Percentiles rank a stretch among this genome's conserved stretches.
Conservation (phyloP, 768 basidiomycete species). For the Xerocomellus amylosporus region DNA sequence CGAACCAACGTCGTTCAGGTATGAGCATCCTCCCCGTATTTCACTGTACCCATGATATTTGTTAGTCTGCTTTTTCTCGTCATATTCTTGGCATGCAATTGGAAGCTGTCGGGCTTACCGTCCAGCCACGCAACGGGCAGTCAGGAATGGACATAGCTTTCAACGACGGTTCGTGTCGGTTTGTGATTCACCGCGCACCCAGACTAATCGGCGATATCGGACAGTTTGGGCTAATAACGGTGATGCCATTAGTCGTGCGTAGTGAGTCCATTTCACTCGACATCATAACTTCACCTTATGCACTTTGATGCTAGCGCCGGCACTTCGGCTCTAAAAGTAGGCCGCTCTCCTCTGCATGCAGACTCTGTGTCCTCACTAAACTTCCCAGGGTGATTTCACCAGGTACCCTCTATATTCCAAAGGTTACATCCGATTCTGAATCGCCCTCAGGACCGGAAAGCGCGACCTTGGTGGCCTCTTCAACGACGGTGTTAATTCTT, state of each 20-base stretch:
- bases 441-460: slow-evolving; percentile 76
- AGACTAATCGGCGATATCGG: not conserved
- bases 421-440: slow-evolving; percentile 5
- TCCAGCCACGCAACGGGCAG: slow-evolving; percentile 50
- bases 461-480: slow-evolving; percentile 88
- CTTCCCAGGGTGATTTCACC: slow-evolving; percentile 76
- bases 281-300: not conserved
- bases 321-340: slow-evolving; percentile 91
- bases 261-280: slow-evolving; percentile 46
- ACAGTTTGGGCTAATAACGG: slow-evolving; percentile 98
- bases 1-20: slow-evolving; percentile 94
- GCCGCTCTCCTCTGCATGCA: slow-evolving; percentile 17
- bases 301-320: slow-evolving; percentile 64
- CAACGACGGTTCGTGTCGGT: slow-evolving; percentile 60
- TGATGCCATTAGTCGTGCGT: slow-evolving; percentile 87
- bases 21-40: slow-evolving; percentile 10
- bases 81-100: slow-evolving; percentile 75
- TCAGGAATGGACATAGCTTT: slow-evolving; percentile 70
- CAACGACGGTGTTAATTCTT: slow-evolving; percentile 93
- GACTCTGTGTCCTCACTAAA: slow-evolving; percentile 6
- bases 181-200: not conserved
- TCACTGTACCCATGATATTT: slow-evolving; percentile 5
- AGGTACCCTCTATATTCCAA: slow-evolving; percentile 43
- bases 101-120: slow-evolving; percentile 65
- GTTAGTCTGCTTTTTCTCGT: slow-evolving; percentile 87